Evolutionary conservation across 768 basidiomycete species (phyloP).

Genomic region (Lactarius sanguifluus): DNA sequence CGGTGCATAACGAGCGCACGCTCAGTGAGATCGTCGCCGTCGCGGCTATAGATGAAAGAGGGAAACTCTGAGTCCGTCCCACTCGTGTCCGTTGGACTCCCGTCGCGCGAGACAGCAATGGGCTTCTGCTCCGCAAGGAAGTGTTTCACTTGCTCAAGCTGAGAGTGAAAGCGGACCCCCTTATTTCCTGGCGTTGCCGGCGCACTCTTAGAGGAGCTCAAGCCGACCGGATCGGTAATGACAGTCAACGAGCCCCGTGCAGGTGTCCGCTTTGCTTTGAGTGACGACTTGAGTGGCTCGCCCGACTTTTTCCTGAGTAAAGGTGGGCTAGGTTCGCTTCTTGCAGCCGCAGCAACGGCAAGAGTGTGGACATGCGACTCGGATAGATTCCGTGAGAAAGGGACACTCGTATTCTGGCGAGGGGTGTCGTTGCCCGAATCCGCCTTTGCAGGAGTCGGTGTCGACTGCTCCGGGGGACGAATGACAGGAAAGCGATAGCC

Average conservation of each 20-base stretch:
- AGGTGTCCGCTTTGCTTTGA: constrained; percentile 64
- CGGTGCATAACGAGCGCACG: constrained; percentile 55
- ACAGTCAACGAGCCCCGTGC: constrained; percentile 52
- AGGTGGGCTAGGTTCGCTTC: background rate
- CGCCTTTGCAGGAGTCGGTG: constrained; percentile 43
- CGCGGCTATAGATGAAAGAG: constrained; percentile 57
- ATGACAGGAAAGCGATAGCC: constrained; percentile 31
- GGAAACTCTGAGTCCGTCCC: constrained; percentile 80
- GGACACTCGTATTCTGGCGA: background rate
- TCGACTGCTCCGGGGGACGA: constrained; percentile 43
- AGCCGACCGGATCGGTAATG: constrained; percentile 42
- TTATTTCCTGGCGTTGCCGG: constrained; percentile 83
- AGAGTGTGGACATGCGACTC: constrained; percentile 28
- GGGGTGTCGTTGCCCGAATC: constrained; percentile 21
- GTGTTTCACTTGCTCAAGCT: constrained; percentile 91
- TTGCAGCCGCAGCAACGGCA: constrained; percentile 16
- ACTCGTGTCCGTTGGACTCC: constrained; percentile 82
- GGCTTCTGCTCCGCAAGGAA: constrained; percentile 96
- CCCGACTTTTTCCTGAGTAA: constrained; percentile 90
- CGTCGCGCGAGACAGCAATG: constrained; percentile 86
- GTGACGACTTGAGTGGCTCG: constrained; percentile 86
- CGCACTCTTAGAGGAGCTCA: constrained; percentile 59
- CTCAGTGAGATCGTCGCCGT: constrained; percentile 37
- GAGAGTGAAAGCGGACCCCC: constrained; percentile 88
- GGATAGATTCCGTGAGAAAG: constrained; percentile 23